Evolutionary conservation across 768 basidiomycete genomes (phyloP).

Genomic region (Neoboletus magnificus): DNA sequence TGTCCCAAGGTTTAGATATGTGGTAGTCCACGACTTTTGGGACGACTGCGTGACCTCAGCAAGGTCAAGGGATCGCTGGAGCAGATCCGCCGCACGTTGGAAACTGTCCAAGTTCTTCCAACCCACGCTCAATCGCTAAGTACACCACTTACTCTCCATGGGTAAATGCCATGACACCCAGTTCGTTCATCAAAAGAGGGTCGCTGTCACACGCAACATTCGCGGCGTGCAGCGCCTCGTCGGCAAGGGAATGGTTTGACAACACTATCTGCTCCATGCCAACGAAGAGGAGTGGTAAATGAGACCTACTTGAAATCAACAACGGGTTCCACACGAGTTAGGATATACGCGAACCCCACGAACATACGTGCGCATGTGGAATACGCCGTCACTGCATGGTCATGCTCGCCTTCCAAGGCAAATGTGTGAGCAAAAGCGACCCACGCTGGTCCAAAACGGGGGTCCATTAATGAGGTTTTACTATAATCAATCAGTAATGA

Average conservation of each 20-base stretch:
- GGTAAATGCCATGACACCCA: slow-evolving; percentile 90
- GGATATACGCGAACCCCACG: slow-evolving; percentile 65
- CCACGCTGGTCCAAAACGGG: slow-evolving; percentile 95
- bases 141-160: slow-evolving; percentile 63
- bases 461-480: slow-evolving; percentile 96
- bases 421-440: slow-evolving; percentile 97
- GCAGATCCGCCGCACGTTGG: slow-evolving; percentile 63
- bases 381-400: slow-evolving; percentile 97
- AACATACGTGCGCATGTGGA: slow-evolving; percentile 96
- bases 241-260: slow-evolving; percentile 75
- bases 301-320: slow-evolving; percentile 63
- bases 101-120: slow-evolving; percentile 53
- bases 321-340: not conserved
- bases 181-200: slow-evolving; percentile 87
- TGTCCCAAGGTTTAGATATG: slow-evolving; percentile 91
- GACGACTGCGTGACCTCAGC: slow-evolving; percentile 85
- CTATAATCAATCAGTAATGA: slow-evolving; percentile 38
- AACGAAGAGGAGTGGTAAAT: slow-evolving; percentile 91
- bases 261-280: slow-evolving; percentile 98
- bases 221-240: slow-evolving; percentile 85
- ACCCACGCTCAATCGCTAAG: not conserved
- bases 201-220: slow-evolving; percentile 80
- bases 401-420: slow-evolving; percentile 95
- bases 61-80: slow-evolving; percentile 72
- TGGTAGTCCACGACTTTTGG: slow-evolving; percentile 81